Evolutionary conservation across 164 flowering plant species (phyloP), one percentile per base, ranked within the genome.

Genomic region (Magnolia kwangsiensis): DNA sequence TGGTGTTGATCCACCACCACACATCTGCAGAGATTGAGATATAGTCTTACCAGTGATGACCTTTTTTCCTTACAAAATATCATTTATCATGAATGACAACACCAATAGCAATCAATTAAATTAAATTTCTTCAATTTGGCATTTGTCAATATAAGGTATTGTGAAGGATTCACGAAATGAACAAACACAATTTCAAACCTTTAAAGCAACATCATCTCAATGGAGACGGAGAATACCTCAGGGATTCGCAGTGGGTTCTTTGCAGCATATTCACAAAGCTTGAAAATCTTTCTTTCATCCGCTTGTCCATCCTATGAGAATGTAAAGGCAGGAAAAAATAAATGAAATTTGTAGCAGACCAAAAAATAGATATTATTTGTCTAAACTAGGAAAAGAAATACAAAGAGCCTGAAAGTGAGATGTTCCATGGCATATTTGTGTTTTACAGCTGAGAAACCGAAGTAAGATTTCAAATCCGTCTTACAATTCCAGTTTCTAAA

Each of bases 161-260:
- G 16, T 3, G 18, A 55, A 16, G 31, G 69, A 24, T 66, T 66
- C 16, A 14, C 0, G 69, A 66, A 19, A 24, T 14, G 19, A 66
- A 21, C 8, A 10, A 66, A 66, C 24, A 21, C 45, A 66, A 66
- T 64, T 64, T 21, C 67, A 64, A 59, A 20, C 24, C 24, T 64
- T n/a, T 37, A 19, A 29, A 73, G 49, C 50, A 19, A 11, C 18
- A 73, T 18, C 20, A 21, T 27, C 61, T 64, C 63, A 63, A 77
- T 37, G 59, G 29, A 67, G 64, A 76, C 21, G 31, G 37, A 10
- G 29, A 72, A 69, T 75, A 88, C 98, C 95, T 90, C 84, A 14
- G 98, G 98, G 70, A 91, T 88, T 59, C 96, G 88, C 78, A 93
- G 75, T 31, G 95, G 92, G 71, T 93, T 93, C 81, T 83, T 93